Percentiles rank a stretch among this genome's conserved stretches.
Evolutionary conservation across 2,329 filamentous ascomycete species (phyloP).

Genomic region (Paramyrothecium roridum): DNA sequence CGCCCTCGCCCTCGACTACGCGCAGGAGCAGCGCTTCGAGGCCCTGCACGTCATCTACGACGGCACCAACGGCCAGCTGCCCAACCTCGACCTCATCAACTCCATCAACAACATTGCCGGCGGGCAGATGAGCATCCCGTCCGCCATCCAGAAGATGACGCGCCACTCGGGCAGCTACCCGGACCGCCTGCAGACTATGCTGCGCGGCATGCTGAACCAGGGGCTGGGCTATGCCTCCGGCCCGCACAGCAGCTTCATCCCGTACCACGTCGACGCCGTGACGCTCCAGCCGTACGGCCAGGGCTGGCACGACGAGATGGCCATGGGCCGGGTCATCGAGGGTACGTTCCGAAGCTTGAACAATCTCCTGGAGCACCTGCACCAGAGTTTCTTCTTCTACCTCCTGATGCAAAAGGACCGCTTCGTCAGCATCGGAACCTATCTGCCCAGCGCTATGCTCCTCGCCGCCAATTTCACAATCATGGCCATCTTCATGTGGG

Average conservation of each 20-base stretch:
- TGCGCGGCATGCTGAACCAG: conserved; percentile 90
- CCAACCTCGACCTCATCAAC: conserved; percentile 94
- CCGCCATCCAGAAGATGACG: conserved; percentile 83
- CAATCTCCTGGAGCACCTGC: conserved; percentile 92
- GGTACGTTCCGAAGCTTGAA: conserved; percentile 91
- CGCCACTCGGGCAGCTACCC: conserved; percentile 76
- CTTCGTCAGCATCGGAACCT: conserved; percentile 97
- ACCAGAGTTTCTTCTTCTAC: conserved; percentile 99
- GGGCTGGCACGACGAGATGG: conserved; percentile 98
- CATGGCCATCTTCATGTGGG: conserved; percentile 91
- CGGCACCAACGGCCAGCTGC: conserved; percentile 90
- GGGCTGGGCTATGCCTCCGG: conserved; percentile 85
- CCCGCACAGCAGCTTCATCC: conserved; percentile 92
- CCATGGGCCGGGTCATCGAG: conserved; percentile 83
- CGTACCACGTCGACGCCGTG: conserved; percentile 95
- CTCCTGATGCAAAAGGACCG: conserved; percentile 85
- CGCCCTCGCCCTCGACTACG: conserved; percentile 89
- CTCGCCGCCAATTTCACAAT: conserved; percentile 93
- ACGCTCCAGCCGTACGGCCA: conserved; percentile 87
- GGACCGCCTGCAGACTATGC: conserved; percentile 81
- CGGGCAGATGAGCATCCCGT: conserved; percentile 87
- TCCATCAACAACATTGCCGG: conserved; percentile 83
- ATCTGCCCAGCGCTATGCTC: conserved; percentile 96
- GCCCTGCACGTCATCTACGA: conserved; percentile 91
- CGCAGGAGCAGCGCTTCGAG: conserved; percentile 79